Conservation (phyloP, 768 basidiomycete genomes). For the Suillus clintonianus region DNA sequence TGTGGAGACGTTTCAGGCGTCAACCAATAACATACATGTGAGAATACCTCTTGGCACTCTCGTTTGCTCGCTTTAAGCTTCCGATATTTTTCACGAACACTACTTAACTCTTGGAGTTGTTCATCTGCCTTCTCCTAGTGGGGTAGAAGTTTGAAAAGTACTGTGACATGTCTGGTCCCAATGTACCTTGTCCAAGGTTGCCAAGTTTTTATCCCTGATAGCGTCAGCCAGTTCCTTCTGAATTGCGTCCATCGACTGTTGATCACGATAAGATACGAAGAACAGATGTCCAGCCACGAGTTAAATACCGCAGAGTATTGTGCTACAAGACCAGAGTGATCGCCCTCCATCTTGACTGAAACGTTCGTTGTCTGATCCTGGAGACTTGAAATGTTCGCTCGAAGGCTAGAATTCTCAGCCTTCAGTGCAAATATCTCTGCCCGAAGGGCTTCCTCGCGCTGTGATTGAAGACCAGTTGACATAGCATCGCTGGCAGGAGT, state of each 20-base stretch:
- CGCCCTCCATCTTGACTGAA: slow-evolving; percentile 21
- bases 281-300: neutral
- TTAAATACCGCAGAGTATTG: slow-evolving; percentile 11
- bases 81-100: slow-evolving; percentile 21
- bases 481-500: slow-evolving; percentile 3
- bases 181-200: neutral
- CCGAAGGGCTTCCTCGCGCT: slow-evolving; percentile 11
- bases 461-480: slow-evolving; percentile 2
- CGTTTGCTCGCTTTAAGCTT: slow-evolving; percentile 16
- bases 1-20: slow-evolving; percentile 5
- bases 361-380: slow-evolving; percentile 10
- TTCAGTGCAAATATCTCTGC: slow-evolving; percentile 19
- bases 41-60: slow-evolving; percentile 22
- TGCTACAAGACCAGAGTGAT: neutral
- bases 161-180: neutral
- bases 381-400: slow-evolving; percentile 14
- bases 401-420: slow-evolving; percentile 20
- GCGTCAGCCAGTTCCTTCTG: slow-evolving; percentile 15
- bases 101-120: slow-evolving; percentile 8
- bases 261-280: neutral
- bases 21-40: neutral
- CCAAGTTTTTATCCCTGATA: slow-evolving; percentile 13
- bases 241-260: slow-evolving; percentile 12
- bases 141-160: neutral
- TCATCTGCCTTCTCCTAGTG: slow-evolving; percentile 15